Base-by-base conservation (phyloP, 306 rosid species). In the Cucumis sativus region DNA sequence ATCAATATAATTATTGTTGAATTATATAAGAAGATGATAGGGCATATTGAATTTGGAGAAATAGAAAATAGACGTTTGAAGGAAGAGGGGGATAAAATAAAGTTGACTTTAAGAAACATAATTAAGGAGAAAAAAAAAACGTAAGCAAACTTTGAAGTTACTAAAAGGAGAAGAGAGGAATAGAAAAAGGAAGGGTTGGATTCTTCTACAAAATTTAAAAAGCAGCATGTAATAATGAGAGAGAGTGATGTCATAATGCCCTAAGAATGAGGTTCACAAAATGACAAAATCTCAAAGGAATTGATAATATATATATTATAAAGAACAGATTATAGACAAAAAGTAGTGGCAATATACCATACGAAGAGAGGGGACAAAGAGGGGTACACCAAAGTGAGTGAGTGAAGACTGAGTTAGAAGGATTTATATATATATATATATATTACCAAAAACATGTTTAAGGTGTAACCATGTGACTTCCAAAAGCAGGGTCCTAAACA, bases 251-350 rank as follows among this genome's bases (percentile, higher is more conserved):
- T 90, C 94, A 89, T 64, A 52, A 60, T 79, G 86, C 7, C 52
- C 88, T 90, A 85, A 90, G 92, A 84, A 67, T 84, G 90, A 85
- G 89, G 91, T 90, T 85, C 78, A 81, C 78, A 71, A 86, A 76
- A 8, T 64, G 91, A 88, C 90, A 89, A 89, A 80, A 61, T 8
- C 40, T 14, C 64, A 75, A 76, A 74, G 33, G 14, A n/a, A 13
- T 30, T 16, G 40, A 18, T 1, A 16, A 13, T 23, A 71, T 4
- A 49, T 8, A 45, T 7, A 43, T 7, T 45, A 45, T 11, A 13
- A 41, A 40, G n/a, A 40, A 20, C 12, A 69, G 15, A 41, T 43
- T 13, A 20, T 43, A 70, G 59, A 52, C 45, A 72, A 2, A 6
- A 43, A 68, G 56, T 68, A 68, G 74, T 68, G 74, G 74, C 18